Evolutionary conservation across 2,329 filamentous ascomycete species (phyloP).

Genomic region (Claviceps africana): DNA sequence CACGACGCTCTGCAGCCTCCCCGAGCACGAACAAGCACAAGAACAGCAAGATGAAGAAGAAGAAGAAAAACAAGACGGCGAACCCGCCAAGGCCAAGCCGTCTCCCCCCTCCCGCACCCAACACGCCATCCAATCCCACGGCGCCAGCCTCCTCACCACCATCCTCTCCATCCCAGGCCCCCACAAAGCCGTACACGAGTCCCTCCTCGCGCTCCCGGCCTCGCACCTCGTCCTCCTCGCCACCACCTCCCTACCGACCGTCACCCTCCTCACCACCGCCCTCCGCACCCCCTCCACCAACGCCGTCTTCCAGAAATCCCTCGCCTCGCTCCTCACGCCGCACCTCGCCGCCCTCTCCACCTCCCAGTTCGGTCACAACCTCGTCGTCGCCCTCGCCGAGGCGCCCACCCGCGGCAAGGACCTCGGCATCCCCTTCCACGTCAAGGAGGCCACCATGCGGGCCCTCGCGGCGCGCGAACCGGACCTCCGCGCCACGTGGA

Average conservation of each 20-base stretch:
- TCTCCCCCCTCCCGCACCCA: constrained; percentile 37
- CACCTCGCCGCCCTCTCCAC: constrained; percentile 31
- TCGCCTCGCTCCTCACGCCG: constrained; percentile 34
- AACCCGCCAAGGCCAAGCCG: constrained; percentile 7
- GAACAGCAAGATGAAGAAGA: constrained; percentile 16
- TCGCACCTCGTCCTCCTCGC: constrained; percentile 51
- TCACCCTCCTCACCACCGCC: constrained; percentile 36
- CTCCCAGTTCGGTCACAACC: constrained; percentile 36
- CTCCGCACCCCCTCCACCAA: constrained; percentile 33
- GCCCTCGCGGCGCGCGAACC: constrained; percentile 33
- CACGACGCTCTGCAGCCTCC: constrained; percentile 34
- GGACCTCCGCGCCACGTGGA: constrained; percentile 37
- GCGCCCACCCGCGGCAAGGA: constrained; percentile 35
- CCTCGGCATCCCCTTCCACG: constrained; percentile 39
- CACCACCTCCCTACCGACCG: constrained; percentile 34
- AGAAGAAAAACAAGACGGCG: constrained; percentile 16
- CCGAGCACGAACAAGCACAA: constrained; percentile 16
- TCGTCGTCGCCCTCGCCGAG: constrained; percentile 34
- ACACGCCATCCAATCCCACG: constrained; percentile 47
- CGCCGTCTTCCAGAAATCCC: constrained; percentile 40
- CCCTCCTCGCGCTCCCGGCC: constrained; percentile 45
- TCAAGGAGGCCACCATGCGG: constrained; percentile 41
- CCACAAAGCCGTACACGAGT: constrained; percentile 56
- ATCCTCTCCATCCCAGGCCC: constrained; percentile 66
- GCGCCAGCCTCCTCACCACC: constrained; percentile 64